phyloP scores from a whole-genome alignment of 2,329 filamentous ascomycete genomes.

The Trichoderma pleuroti region DNA sequence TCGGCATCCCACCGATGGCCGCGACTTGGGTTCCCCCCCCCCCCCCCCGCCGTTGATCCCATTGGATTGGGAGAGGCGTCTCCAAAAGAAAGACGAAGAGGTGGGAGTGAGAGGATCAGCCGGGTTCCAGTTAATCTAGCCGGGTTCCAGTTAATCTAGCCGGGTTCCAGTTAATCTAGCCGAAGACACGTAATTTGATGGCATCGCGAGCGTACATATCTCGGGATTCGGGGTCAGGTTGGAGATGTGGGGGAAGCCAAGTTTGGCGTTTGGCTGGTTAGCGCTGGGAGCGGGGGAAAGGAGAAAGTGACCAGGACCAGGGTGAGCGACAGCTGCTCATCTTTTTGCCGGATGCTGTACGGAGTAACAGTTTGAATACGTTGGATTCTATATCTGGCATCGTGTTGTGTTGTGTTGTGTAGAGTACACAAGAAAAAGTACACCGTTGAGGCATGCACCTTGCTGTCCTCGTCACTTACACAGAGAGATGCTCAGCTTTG shows the following conservation, averaged over 20 bases:
- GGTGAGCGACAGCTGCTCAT: neutral
- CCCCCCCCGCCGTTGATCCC: too few species aligned
- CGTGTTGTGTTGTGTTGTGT: neutral
- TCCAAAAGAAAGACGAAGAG: neutral
- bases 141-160: slow-evolving; percentile 1
- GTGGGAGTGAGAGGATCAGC: neutral
- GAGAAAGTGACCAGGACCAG: neutral
- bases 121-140: slow-evolving; percentile 3
- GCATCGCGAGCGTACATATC: slow-evolving; percentile 3
- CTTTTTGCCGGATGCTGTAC: neutral
- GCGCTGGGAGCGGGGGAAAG: slow-evolving; percentile 1
- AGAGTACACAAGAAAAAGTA: neutral
- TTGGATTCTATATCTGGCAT: neutral
- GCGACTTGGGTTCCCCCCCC: neutral
- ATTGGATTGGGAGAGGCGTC: neutral
- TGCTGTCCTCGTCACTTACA: neutral
- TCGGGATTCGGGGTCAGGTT: slow-evolving; percentile 13
- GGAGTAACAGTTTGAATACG: neutral
- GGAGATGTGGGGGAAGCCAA: slow-evolving; percentile 5
- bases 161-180: slow-evolving; percentile 3
- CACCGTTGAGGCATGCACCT: neutral
- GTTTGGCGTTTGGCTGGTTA: neutral
- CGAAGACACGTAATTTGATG: slow-evolving; percentile 3
- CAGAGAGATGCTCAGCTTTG: neutral
- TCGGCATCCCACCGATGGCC: slow-evolving; percentile 10